These are phyloP conservation scores for Torulaspora microellipsoides DNA, from an alignment of 805 yeast species.

Conservation along the genomic window DNA sequence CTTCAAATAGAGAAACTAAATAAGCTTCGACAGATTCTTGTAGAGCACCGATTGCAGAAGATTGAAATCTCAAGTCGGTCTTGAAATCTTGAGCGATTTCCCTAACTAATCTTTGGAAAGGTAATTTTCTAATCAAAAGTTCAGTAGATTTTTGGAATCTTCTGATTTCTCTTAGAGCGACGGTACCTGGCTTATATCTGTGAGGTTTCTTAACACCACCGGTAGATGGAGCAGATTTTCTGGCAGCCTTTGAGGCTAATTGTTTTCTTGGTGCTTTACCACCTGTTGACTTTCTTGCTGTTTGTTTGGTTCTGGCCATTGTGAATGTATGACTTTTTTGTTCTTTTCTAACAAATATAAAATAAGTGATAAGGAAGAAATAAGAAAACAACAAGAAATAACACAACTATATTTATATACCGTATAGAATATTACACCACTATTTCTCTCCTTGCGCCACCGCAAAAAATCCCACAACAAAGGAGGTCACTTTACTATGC, in stretches of 20 bases:
- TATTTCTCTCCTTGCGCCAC: background rate
- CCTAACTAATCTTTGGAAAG: conserved; percentile 95
- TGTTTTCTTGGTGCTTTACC: conserved; percentile 96
- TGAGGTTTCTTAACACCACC: conserved; percentile 94
- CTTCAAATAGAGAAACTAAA: conserved; percentile 92
- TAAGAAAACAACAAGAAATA: conserved; percentile 19
- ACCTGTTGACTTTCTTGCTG: conserved; percentile 93
- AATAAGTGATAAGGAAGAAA: conserved; percentile 8
- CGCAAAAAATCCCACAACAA: too few species aligned
- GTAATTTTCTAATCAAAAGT: conserved; percentile 89
- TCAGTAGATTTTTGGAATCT: conserved; percentile 97
- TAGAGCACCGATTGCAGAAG: conserved; percentile 94
- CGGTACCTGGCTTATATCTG: conserved; percentile 97
- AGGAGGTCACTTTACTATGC: background rate
- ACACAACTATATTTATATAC: too few species aligned
- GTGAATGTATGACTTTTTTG: conserved; percentile 5
- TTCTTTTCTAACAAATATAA: background rate
- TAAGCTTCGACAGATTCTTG: conserved; percentile 99
- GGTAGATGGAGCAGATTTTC: conserved; percentile 87
- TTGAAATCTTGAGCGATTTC: conserved; percentile 94
- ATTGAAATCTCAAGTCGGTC: conserved; percentile 92
- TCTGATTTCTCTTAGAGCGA: conserved; percentile 94
- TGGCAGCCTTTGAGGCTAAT: conserved; percentile 86
- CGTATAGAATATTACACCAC: background rate
- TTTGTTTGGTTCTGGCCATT: conserved; percentile 93